These are phyloP conservation scores for Ehretia macrophylla DNA, from an alignment of 257 asterid species.

Conservation along the genomic window DNA sequence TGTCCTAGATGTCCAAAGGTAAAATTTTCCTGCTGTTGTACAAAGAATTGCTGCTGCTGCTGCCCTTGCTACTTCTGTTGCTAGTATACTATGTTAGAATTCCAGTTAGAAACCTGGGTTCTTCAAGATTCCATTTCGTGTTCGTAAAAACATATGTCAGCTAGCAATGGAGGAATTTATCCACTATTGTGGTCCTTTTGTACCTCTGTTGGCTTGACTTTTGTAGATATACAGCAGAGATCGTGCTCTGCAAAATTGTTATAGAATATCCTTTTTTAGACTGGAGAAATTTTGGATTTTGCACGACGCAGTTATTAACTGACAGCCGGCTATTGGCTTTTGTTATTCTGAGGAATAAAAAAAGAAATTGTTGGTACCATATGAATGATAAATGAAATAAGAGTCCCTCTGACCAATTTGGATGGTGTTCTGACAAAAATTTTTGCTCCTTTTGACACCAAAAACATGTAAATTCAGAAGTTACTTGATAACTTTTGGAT, in stretches of 20 bases:
- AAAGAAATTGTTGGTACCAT: no score
- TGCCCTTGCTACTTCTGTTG: constrained; percentile 36
- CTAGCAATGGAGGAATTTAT: neutral
- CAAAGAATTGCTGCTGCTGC: constrained; percentile 39
- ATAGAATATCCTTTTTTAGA: no score
- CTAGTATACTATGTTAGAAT: constrained; percentile 21
- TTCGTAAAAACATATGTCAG: neutral
- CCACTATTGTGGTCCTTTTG: neutral
- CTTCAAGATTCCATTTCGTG: neutral
- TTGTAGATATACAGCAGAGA: neutral
- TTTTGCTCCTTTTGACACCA: no score
- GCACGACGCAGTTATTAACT: no score
- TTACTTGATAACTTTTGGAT: no score
- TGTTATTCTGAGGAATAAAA: no score
- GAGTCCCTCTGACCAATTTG: no score
- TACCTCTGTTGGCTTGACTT: neutral
- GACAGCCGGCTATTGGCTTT: no score
- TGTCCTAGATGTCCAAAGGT: constrained; percentile 35
- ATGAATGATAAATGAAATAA: no score
- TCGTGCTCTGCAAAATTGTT: neutral
- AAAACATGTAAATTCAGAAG: no score
- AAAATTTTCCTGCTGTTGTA: constrained; percentile 50
- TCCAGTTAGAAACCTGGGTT: constrained; percentile 7
- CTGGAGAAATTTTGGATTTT: neutral
- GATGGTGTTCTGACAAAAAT: no score